Conservation (phyloP, 768 basidiomycete species). For the Amanita phalloides region DNA sequence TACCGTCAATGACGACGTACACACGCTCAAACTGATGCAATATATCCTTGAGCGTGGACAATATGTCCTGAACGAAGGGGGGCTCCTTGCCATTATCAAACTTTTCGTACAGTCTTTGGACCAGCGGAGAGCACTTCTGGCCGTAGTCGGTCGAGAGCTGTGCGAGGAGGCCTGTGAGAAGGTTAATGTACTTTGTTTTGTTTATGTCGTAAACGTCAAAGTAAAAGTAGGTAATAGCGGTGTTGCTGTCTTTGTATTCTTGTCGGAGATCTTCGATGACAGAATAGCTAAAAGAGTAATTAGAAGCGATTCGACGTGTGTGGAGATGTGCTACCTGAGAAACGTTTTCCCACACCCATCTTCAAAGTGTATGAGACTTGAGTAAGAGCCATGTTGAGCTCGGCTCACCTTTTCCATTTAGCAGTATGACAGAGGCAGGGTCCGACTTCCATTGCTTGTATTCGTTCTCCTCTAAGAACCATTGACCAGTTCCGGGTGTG, state of each 20-base stretch:
- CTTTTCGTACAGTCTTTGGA: not conserved
- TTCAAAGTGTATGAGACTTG: not conserved
- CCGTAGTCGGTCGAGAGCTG: not conserved
- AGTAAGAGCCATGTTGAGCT: not conserved
- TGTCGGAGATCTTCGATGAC: not conserved
- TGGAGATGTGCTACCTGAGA: not conserved
- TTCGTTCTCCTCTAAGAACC: not conserved
- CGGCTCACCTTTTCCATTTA: not conserved
- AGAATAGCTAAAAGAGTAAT: not conserved
- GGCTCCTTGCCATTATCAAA: not conserved
- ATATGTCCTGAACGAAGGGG: not conserved
- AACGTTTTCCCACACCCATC: conserved; percentile 1
- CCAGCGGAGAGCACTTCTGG: not conserved
- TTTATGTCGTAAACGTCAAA: not conserved
- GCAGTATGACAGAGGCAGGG: not conserved
- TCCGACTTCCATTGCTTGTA: not conserved
- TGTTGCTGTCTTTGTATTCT: not conserved
- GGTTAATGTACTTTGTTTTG: not conserved
- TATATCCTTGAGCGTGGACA: not conserved
- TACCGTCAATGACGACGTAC: not conserved
- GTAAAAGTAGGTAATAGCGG: not conserved
- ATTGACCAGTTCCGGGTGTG: not conserved
- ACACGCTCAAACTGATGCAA: not conserved
- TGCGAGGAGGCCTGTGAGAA: not conserved
- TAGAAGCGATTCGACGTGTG: too few relatives aligned